Evolutionary conservation across 768 basidiomycete genomes (phyloP).

Genomic region (Suillus cothurnatus): DNA sequence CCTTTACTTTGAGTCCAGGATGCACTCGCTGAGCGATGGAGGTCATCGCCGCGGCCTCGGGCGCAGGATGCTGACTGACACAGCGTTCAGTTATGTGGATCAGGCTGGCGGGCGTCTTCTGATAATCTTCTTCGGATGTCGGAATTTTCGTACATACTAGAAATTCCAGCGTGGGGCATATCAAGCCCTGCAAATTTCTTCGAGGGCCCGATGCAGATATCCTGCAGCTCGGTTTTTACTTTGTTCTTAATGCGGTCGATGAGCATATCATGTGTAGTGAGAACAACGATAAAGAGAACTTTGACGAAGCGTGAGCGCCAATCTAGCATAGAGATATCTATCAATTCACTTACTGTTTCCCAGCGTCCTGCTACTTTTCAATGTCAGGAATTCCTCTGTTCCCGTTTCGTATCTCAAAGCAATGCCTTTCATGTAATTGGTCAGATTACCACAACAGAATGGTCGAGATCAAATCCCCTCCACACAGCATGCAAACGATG

Average conservation of each 20-base stretch:
- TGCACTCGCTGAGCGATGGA: slow-evolving; percentile 6
- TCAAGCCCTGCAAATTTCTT: neutral
- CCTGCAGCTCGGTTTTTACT: neutral
- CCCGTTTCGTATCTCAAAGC: slow-evolving; percentile 4
- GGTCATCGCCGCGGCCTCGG: neutral
- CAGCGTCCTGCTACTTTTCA: neutral
- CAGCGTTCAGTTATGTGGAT: neutral
- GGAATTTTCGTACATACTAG: neutral
- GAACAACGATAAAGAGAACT: slow-evolving; percentile 3
- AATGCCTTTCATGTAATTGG: neutral
- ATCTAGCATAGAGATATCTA: neutral
- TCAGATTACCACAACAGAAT: neutral
- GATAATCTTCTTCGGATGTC: neutral
- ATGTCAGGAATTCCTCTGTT: neutral
- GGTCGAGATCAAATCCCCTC: neutral
- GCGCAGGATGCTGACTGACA: neutral
- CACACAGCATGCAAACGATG: slow-evolving; percentile 19
- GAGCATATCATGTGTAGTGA: slow-evolving; percentile 10
- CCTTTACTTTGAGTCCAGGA: slow-evolving; percentile 3
- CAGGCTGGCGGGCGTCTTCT: neutral
- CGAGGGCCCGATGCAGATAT: neutral
- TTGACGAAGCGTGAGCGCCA: neutral
- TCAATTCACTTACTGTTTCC: slow-evolving; percentile 11
- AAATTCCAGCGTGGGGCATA: slow-evolving; percentile 1
- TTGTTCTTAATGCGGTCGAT: neutral